These are phyloP conservation scores for Pinus taeda DNA, from an alignment of 75 land plant genomes.

Conservation along the genomic window DNA sequence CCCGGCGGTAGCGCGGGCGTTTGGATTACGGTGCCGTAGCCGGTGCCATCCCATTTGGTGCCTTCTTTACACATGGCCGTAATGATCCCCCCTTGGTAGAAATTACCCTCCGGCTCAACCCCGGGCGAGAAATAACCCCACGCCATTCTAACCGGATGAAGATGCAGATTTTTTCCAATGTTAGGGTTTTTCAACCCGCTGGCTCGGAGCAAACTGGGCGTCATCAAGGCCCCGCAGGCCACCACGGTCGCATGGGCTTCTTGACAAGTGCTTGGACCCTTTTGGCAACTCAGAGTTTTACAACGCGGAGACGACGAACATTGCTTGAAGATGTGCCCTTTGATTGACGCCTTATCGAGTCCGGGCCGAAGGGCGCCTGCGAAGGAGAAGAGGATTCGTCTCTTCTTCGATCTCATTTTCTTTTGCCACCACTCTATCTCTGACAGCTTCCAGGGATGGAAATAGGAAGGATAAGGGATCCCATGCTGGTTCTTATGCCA, in stretches of 20 bases:
- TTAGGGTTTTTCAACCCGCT: conserved; percentile 67
- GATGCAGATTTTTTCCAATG: conserved; percentile 67
- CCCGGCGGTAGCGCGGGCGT: conserved; percentile 56
- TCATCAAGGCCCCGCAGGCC: conserved; percentile 69
- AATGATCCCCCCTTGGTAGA: conserved; percentile 79
- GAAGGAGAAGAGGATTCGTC: too few species aligned
- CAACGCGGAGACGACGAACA: too few species aligned
- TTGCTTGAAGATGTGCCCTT: too few species aligned
- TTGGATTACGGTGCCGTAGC: conserved; percentile 39
- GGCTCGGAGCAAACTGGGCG: conserved; percentile 50
- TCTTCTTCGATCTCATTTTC: too few species aligned
- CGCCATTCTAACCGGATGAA: conserved; percentile 71
- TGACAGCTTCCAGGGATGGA: too few species aligned
- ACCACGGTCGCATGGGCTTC: conserved; percentile 68
- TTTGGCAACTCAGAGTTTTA: too few species aligned
- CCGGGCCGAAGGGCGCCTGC: too few species aligned
- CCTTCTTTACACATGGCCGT: conserved; percentile 54
- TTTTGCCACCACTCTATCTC: too few species aligned
- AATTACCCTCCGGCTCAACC: conserved; percentile 18
- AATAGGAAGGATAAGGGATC: too few species aligned
- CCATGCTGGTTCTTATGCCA: too few species aligned
- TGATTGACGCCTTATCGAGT: too few species aligned
- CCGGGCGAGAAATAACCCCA: conserved; percentile 87
- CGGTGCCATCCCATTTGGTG: not conserved
- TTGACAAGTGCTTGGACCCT: too few species aligned